phyloP scores from a whole-genome alignment of 306 rosid genomes.

The Pterocarpus santalinus region DNA sequence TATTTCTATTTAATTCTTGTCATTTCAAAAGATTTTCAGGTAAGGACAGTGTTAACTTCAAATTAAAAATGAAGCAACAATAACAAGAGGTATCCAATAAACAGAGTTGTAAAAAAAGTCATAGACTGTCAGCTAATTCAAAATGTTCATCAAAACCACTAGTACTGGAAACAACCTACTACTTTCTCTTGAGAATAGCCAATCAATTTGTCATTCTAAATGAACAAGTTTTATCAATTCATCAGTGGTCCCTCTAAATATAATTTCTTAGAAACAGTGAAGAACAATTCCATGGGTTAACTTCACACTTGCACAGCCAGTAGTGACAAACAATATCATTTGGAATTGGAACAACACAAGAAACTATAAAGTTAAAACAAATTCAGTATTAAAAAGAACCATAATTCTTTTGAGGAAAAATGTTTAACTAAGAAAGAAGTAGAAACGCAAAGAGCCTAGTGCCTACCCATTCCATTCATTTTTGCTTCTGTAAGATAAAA shows the following conservation, averaged over 20 bases:
- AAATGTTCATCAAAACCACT: conserved; percentile 20
- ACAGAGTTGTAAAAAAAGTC: background rate
- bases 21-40: no score
- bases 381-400: background rate
- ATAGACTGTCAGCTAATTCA: background rate
- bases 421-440: background rate
- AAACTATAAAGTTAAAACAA: background rate
- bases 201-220: conserved; percentile 29
- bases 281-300: conserved; percentile 8
- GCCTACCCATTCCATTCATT: background rate
- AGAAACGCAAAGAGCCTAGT: conserved; percentile 6
- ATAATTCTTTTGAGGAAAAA: conserved; percentile 3
- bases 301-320: conserved; percentile 27
- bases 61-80: conserved; percentile 35
- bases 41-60: no score
- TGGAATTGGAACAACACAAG: background rate
- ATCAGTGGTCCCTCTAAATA: background rate
- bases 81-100: conserved; percentile 13
- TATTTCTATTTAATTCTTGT: no score
- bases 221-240: conserved; percentile 16
- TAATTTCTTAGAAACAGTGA: conserved; percentile 16
- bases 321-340: conserved; percentile 2
- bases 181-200: background rate
- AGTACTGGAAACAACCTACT: conserved; percentile 4
- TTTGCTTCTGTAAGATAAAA: conserved; percentile 3